Conservation (phyloP, 2,329 filamentous ascomycete species). For the Cercospora canescens region DNA sequence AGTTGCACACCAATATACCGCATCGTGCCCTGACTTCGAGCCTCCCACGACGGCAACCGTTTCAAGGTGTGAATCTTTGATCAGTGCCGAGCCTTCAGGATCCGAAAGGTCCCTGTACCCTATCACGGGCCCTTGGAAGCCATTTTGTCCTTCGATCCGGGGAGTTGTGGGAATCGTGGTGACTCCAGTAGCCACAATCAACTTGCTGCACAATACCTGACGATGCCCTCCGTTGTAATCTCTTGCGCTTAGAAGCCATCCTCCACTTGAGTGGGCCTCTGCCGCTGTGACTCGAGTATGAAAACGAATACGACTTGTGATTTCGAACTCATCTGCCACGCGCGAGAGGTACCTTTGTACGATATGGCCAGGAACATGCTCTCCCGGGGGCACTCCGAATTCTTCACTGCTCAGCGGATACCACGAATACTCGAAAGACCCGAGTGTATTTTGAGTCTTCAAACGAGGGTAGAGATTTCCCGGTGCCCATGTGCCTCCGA, state of each 20-base stretch:
- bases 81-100: slow-evolving; percentile 31
- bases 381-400: slow-evolving; percentile 47
- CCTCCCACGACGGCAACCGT: slow-evolving; percentile 58
- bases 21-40: slow-evolving; percentile 63
- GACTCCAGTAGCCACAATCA: too few species aligned
- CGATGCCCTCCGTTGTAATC: neutral
- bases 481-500: slow-evolving; percentile 71
- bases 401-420: slow-evolving; percentile 59
- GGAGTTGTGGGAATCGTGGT: too few species aligned
- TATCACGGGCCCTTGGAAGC: slow-evolving; percentile 55
- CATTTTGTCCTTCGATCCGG: slow-evolving; percentile 40
- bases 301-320: slow-evolving; percentile 51
- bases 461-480: slow-evolving; percentile 67
- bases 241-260: slow-evolving; percentile 19
- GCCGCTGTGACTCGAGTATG: slow-evolving; percentile 52
- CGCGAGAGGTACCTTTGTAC: slow-evolving; percentile 59
- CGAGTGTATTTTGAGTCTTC: slow-evolving; percentile 71
- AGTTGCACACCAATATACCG: slow-evolving; percentile 57
- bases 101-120: slow-evolving; percentile 55
- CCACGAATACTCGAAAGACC: slow-evolving; percentile 71
- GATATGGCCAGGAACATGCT: slow-evolving; percentile 60
- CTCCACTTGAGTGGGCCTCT: slow-evolving; percentile 34
- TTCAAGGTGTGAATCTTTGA: slow-evolving; percentile 46
- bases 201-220: too few species aligned
- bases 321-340: slow-evolving; percentile 53